Conservation (phyloP, 768 basidiomycete species). For the Kwoniella dendrophila region DNA sequence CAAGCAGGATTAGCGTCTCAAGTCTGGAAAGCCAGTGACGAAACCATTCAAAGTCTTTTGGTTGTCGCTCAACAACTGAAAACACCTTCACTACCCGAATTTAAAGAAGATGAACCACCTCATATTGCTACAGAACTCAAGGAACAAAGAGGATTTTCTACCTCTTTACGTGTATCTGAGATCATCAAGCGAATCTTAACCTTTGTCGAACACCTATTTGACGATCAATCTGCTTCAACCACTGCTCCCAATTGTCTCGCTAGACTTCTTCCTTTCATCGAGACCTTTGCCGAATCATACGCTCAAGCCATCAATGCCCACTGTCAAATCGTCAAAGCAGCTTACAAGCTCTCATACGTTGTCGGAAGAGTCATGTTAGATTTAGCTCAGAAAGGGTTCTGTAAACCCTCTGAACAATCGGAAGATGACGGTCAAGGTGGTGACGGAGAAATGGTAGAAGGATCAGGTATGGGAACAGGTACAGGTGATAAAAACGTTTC, state of each 20-base stretch:
- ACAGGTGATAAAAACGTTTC: slow-evolving; percentile 82
- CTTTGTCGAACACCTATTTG: slow-evolving; percentile 53
- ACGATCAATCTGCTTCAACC: not conserved
- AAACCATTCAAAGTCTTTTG: slow-evolving; percentile 67
- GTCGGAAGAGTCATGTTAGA: slow-evolving; percentile 72
- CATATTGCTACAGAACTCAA: slow-evolving; percentile 19
- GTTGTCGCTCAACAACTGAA: slow-evolving; percentile 66
- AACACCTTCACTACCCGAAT: slow-evolving; percentile 7
- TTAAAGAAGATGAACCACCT: slow-evolving; percentile 18
- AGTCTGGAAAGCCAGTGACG: slow-evolving; percentile 40
- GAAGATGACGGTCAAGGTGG: slow-evolving; percentile 58
- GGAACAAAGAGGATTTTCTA: slow-evolving; percentile 9
- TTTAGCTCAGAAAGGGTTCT: slow-evolving; percentile 85
- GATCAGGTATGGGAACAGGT: slow-evolving; percentile 87
- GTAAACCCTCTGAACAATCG: slow-evolving; percentile 72
- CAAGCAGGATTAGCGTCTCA: not conserved
- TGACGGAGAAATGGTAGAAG: slow-evolving; percentile 62
- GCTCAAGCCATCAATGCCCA: slow-evolving; percentile 65
- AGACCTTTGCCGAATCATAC: slow-evolving; percentile 65
- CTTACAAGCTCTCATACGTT: slow-evolving; percentile 83
- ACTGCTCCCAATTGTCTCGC: slow-evolving; percentile 48
- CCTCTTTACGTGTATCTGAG: slow-evolving; percentile 35
- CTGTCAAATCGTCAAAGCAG: slow-evolving; percentile 68
- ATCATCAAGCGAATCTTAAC: slow-evolving; percentile 58
- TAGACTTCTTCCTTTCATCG: slow-evolving; percentile 72